Evolutionary conservation across 306 rosid genomes (phyloP), one percentile per base, ranked within the genome.

Genomic region (Luffa aegyptiaca): DNA sequence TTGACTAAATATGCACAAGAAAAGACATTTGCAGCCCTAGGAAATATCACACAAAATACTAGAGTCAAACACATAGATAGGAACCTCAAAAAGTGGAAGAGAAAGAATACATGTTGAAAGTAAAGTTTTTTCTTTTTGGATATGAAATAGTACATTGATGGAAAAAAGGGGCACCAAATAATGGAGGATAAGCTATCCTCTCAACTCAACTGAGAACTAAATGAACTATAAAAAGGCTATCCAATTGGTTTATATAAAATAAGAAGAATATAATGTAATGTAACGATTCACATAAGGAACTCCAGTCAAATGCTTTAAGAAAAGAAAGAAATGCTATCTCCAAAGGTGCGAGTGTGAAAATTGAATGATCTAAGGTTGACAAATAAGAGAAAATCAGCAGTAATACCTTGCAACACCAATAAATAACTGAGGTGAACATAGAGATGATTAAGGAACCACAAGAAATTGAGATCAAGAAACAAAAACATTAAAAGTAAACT

Each of bases 1-100:
- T 95, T 95, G 87, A 95, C 94, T 86, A 95, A 78, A 85, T 95
- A 93, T 69, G 90, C 99, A 84, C 98, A 93, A 70, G 98, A 89
- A 84, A 95, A 95, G 83, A 95, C 98, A 88, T 95, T 95, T 33
- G 88, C 90, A 1, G 99, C 97, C 95, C 99, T 95, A 86, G 26
- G 51, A 53, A 55, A 79, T 45, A 79, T 61, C 31, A 79, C 61
- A 48, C 72, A 35, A 31, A 12, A 41, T 59, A 26, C 80, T 26
- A 61, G 16, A 61, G 72, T 77, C 72, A 59, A 59, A 61, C 72
- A 59, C 11, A 42, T 13, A 44, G 36, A 58, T 45, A 44, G 45
- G 16, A 76, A 41, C 80, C 37, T 20, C 55, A 26, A 41, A 45
- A 37, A 33, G 58, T 49, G 76, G 31, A 18, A 18, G 17, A 31